These are phyloP conservation scores for Cladosporium phlei DNA, from an alignment of 2,329 filamentous ascomycete genomes.

Conservation along the genomic window DNA sequence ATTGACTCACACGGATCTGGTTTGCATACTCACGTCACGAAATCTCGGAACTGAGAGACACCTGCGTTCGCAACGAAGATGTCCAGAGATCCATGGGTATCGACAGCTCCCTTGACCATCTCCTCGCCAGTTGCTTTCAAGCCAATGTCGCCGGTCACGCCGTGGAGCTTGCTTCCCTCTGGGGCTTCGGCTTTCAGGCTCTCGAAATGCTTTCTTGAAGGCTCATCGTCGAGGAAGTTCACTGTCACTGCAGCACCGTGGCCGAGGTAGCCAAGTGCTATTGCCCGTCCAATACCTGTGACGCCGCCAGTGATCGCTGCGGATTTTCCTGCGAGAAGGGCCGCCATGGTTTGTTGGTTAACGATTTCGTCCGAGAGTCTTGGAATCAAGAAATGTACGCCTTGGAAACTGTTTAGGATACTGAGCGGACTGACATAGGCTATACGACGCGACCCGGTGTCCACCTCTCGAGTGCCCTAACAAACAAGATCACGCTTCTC, in stretches of 20 bases:
- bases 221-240: constrained; percentile 64
- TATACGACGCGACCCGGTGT: too few species aligned
- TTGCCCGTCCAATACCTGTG: constrained; percentile 82
- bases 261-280: constrained; percentile 70
- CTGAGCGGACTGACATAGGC: too few species aligned
- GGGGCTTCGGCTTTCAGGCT: constrained; percentile 23
- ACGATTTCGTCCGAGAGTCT: too few species aligned
- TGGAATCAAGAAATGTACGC: too few species aligned
- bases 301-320: constrained; percentile 83
- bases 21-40: constrained; percentile 55
- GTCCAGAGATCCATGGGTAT: constrained; percentile 51
- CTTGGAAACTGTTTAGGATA: too few species aligned
- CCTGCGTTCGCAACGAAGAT: constrained; percentile 86
- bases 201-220: constrained; percentile 44
- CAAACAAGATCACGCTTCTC: too few species aligned
- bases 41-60: constrained; percentile 82
- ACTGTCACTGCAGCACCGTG: constrained; percentile 73
- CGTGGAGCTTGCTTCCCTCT: constrained; percentile 33
- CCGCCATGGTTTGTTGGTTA: constrained; percentile 8
- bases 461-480: too few species aligned
- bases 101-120: constrained; percentile 63
- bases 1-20: background rate
- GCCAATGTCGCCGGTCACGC: constrained; percentile 72
- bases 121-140: constrained; percentile 65
- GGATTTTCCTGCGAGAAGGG: constrained; percentile 66